A percentile compares a stretch with the other conserved stretches of the same genome.
phyloP scores from a whole-genome alignment of 2,329 filamentous ascomycete genomes.

The Harringtonia aguacate region DNA sequence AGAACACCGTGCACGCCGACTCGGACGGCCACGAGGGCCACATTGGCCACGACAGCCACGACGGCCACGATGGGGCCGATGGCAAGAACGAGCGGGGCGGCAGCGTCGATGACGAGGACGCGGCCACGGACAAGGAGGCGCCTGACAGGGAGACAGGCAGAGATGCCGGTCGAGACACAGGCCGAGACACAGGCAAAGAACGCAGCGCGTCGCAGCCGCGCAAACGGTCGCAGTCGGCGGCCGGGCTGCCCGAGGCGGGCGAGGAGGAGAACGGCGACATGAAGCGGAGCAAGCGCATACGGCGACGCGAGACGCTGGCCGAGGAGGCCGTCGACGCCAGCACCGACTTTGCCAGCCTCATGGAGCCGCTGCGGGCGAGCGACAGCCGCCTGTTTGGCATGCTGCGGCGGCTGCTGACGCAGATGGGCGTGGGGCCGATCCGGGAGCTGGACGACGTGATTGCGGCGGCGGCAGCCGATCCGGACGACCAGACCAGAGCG shows the following conservation, averaged over 20 bases:
- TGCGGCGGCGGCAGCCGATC: no score
- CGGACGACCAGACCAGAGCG: constrained; percentile 31
- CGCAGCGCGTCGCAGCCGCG: constrained; percentile 28
- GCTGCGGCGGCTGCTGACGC: constrained; percentile 43
- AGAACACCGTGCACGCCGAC: not conserved
- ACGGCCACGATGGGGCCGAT: not conserved
- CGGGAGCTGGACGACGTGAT: constrained; percentile 23
- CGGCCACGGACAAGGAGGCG: not conserved
- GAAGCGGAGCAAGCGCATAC: constrained; percentile 55
- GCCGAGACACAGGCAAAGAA: constrained; percentile 14
- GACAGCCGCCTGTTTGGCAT: constrained; percentile 46
- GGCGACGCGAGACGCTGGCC: constrained; percentile 45
- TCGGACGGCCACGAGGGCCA: no score
- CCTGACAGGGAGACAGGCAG: not conserved
- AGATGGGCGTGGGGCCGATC: constrained; percentile 37
- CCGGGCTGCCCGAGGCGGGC: constrained; percentile 46
- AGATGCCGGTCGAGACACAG: not conserved
- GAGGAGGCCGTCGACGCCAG: constrained; percentile 44
- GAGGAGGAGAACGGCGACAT: constrained; percentile 43
- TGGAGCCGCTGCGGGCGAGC: constrained; percentile 45
- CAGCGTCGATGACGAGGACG: not conserved
- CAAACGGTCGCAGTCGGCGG: constrained; percentile 50
- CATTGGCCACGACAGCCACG: not conserved
- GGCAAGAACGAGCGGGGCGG: not conserved
- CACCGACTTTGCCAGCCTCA: constrained; percentile 39